These are phyloP conservation scores for Mycena venus DNA, from an alignment of 768 basidiomycete species.

Conservation along the genomic window DNA sequence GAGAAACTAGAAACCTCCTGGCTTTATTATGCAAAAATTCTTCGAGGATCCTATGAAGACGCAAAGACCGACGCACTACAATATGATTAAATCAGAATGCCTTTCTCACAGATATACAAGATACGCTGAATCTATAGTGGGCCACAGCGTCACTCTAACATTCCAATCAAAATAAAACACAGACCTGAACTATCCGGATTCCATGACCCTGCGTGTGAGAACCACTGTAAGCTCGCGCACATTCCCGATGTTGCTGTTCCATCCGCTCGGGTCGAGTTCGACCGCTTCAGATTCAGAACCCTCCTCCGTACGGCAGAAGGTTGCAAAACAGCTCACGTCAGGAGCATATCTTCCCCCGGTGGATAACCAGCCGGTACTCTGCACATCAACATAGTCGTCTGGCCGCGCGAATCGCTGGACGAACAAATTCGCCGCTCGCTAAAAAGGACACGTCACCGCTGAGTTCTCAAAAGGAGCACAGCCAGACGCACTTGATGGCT, in stretches of 20 bases:
- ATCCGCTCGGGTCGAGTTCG: constrained; percentile 13
- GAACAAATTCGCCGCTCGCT: constrained; percentile 15
- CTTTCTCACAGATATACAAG: too few species aligned
- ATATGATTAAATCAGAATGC: too few species aligned
- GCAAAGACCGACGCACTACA: too few species aligned
- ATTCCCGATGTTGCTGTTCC: constrained; percentile 12
- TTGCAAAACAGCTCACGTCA: constrained; percentile 1
- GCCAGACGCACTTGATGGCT: neutral
- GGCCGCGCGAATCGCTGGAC: constrained; percentile 7
- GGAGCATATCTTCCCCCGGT: neutral
- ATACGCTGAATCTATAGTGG: too few species aligned
- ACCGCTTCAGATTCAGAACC: neutral
- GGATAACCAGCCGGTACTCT: neutral
- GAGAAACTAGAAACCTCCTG: too few species aligned
- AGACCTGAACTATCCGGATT: neutral
- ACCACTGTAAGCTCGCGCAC: constrained; percentile 20
- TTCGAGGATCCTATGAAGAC: too few species aligned
- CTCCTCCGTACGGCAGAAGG: constrained; percentile 12
- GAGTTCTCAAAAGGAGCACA: too few species aligned
- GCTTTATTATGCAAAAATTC: too few species aligned
- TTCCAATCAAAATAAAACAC: neutral
- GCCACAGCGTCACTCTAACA: too few species aligned
- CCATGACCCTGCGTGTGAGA: neutral
- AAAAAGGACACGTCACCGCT: neutral
- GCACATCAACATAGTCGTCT: constrained; percentile 2